Evolutionary conservation across 73 alveolate species (phyloP), one percentile per base, ranked within the genome.

Genomic region (Symbiodinium natans): DNA sequence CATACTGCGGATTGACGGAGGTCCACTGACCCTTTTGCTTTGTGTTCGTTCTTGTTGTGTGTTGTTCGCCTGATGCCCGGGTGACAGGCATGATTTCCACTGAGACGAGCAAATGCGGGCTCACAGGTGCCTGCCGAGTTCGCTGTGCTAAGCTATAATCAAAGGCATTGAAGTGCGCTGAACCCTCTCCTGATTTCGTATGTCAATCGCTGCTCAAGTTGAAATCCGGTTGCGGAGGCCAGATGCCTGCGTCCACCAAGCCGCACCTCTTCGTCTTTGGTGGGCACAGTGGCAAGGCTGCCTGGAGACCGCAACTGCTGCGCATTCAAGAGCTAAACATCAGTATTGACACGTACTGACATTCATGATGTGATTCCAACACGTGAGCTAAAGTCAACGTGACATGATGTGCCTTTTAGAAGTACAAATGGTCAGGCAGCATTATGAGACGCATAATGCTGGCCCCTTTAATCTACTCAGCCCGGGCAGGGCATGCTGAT

Each of bases 231-330:
- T n/a, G n/a, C n/a, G 48, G 38, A 90, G 96, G 96, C 46, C 86
- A 39, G 43, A 90, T 90, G 96, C 96, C 96, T 10, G 39, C 73
- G 21, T 56, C 86, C 96, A 90, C 96, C 48, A 90, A 90, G 96
- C 96, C 96, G 13, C 96, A 90, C 54, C 68, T 90, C 77, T 90
- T 63, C 87, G 46, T 90, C 36, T 90, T 90, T 48, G 96, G 96
- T n/a, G 96, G 96, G n/a, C 96, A 90, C 96, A 90, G 96, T 31
- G 96, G 96, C 13, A 90, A 90, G 96, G 96, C 86, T 27, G 29
- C 33, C 36, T 11, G 74, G n/a, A n/a, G n/a, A n/a, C n/a, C n/a
- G n/a, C n/a, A n/a, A n/a, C n/a, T 39, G 56, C 52, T 34, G 71
- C 9, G 80, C n/a, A n/a, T n/a, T n/a, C n/a, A n/a, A n/a, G n/a